Evolutionary conservation across 345 rosid species (phyloP), one percentile per base, ranked within the genome.

Genomic region (Acer campestre): DNA sequence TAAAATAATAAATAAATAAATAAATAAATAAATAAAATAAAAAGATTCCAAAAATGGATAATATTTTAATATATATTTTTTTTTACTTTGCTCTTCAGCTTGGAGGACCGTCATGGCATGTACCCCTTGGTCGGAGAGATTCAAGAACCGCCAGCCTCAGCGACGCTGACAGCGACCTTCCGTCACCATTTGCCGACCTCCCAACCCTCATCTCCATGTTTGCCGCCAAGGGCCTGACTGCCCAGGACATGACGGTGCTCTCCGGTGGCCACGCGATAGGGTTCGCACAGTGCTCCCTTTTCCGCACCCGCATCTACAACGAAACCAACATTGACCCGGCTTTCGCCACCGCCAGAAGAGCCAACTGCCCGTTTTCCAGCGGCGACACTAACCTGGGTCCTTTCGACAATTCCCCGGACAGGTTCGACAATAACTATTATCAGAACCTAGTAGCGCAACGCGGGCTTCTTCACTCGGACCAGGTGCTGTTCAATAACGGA

Each of bases 381-480:
- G 80, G 86, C 4, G 87, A 82, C 31, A 6, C 46, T 78, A 85
- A 75, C 23, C 42, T 84, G 20, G 79, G 82, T 9, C 79, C 86
- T 1, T 76, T 88, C 0, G 88, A 88, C 59, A 20, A 7, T 23
- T 79, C 83, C 16, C 85, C 86, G 0, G 61, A 17, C 22, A 42
- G 25, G 61, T 86, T 86, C 62, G 87, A 83, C 61, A 86, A 80
- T 23, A 14, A 13, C 5, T 86, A 88, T 48, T 88, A 68, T 73
- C 40, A 12, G 35, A 62, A 72, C 67, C 82, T 88, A 0, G 76
- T 86, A 53, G 74, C n/a, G 5, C 78, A 7, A 44, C 82, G 83
- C 3, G 91, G 88, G 14, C 80, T 88, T 18, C 86, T 88, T 38
- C 91, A 83, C 53, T 82, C 89, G 0, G 88, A 88, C 75, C 87